phyloP scores from a whole-genome alignment of 441 rosid species.

The Biscutella auriculata region DNA sequence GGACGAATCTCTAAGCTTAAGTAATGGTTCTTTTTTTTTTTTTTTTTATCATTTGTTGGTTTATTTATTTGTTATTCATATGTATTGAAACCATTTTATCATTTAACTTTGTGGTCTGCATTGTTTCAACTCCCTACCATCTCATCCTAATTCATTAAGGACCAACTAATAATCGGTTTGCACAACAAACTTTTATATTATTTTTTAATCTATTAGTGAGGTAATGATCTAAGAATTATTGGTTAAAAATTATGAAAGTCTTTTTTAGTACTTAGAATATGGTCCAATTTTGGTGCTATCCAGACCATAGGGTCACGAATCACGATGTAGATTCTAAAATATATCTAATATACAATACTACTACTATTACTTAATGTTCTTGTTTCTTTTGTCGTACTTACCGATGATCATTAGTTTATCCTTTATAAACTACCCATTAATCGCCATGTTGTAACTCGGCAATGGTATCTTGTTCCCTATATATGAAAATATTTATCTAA shows the following conservation, averaged over 20 bases:
- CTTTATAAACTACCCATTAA: background rate
- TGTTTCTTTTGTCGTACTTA: background rate
- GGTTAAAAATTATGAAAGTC: background rate
- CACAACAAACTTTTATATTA: background rate
- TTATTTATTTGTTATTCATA: background rate
- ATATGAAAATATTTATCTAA: background rate
- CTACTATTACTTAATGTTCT: background rate
- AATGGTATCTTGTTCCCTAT: background rate
- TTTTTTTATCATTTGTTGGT: too few relatives aligned
- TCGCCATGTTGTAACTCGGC: background rate
- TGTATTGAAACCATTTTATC: background rate
- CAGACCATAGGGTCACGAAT: slow-evolving; percentile 9
- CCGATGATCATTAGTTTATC: background rate
- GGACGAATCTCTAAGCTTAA: background rate
- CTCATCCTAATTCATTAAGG: slow-evolving; percentile 12
- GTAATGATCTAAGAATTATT: background rate
- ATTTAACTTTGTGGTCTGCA: background rate
- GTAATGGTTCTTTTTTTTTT: too few relatives aligned
- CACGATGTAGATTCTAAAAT: slow-evolving; percentile 11
- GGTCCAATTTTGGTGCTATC: slow-evolving; percentile 10
- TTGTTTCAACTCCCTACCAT: background rate
- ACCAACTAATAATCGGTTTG: background rate
- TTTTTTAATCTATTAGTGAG: background rate
- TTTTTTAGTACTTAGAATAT: background rate
- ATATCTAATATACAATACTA: too few relatives aligned